These are phyloP conservation scores for Myotisia sp. DNA, from an alignment of 2,329 filamentous ascomycete species.

Conservation along the genomic window DNA sequence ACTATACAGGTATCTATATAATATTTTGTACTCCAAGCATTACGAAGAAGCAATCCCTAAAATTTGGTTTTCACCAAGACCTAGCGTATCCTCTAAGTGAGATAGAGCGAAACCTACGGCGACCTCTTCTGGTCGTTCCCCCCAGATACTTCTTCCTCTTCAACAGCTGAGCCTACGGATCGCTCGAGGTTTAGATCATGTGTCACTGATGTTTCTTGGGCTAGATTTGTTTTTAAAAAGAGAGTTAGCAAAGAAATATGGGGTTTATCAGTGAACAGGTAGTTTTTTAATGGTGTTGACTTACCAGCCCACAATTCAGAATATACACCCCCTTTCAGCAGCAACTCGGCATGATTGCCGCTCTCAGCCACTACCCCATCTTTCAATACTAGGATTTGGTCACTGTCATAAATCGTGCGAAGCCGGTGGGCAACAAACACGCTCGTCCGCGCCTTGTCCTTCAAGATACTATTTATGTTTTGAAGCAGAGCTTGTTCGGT, in stretches of 20 bases:
- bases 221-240: constrained; percentile 21
- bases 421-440: constrained; percentile 90
- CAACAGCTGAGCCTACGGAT: constrained; percentile 25
- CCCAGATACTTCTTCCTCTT: too few species aligned
- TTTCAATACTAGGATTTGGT: constrained; percentile 81
- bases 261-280: constrained; percentile 2
- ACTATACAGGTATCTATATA: too few species aligned
- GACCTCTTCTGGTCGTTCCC: too few species aligned
- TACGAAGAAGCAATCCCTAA: too few species aligned
- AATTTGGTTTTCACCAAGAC: too few species aligned
- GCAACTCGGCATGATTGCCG: constrained; percentile 72
- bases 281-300: constrained; percentile 20
- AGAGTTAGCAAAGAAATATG: not conserved
- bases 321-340: constrained; percentile 68
- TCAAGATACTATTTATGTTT: constrained; percentile 85
- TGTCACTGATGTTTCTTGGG: constrained; percentile 45
- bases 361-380: constrained; percentile 74
- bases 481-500: constrained; percentile 80
- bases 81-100: too few species aligned
- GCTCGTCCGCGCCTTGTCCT: constrained; percentile 76
- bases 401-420: constrained; percentile 83
- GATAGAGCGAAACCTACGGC: too few species aligned
- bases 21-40: too few species aligned
- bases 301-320: constrained; percentile 79
- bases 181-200: constrained; percentile 28